phyloP scores from a whole-genome alignment of 2,329 filamentous ascomycete species.

The Colletotrichum chrysophilum region DNA sequence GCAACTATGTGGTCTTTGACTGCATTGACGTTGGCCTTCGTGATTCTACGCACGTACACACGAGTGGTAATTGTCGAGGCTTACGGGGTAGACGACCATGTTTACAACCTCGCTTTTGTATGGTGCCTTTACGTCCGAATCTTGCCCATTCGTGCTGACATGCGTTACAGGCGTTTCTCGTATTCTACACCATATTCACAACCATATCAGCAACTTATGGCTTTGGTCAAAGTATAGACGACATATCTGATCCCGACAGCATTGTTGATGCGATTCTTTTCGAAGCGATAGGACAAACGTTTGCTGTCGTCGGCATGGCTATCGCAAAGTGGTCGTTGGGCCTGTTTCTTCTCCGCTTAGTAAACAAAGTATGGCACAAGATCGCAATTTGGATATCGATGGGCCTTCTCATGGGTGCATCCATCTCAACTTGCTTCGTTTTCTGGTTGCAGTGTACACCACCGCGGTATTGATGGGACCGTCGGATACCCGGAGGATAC shows the following conservation, averaged over 20 bases:
- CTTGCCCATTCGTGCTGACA: neutral
- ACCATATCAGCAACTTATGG: neutral
- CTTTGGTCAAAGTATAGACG: neutral
- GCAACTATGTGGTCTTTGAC: constrained; percentile 31
- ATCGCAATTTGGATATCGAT: constrained; percentile 38
- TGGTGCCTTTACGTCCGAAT: neutral
- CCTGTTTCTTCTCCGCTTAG: constrained; percentile 42
- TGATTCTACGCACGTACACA: constrained; percentile 39
- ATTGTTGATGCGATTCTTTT: constrained; percentile 31
- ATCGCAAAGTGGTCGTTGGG: constrained; percentile 43
- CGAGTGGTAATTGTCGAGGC: constrained; percentile 32
- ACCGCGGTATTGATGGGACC: constrained; percentile 18
- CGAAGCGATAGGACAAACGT: constrained; percentile 37
- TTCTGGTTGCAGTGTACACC: constrained; percentile 26
- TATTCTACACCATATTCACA: neutral
- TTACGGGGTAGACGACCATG: constrained; percentile 38
- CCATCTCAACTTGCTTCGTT: constrained; percentile 11
- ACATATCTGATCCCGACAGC: constrained; percentile 17
- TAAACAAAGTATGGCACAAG: constrained; percentile 37
- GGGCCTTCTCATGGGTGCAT: constrained; percentile 18
- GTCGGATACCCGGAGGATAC: constrained; percentile 16
- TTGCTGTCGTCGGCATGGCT: constrained; percentile 43
- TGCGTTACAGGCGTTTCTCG: neutral
- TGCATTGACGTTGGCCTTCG: constrained; percentile 28
- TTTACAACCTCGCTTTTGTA: constrained; percentile 35